Evolutionary conservation across 208 protist species (phyloP).

Genomic region (Trypanosoma mega): DNA sequence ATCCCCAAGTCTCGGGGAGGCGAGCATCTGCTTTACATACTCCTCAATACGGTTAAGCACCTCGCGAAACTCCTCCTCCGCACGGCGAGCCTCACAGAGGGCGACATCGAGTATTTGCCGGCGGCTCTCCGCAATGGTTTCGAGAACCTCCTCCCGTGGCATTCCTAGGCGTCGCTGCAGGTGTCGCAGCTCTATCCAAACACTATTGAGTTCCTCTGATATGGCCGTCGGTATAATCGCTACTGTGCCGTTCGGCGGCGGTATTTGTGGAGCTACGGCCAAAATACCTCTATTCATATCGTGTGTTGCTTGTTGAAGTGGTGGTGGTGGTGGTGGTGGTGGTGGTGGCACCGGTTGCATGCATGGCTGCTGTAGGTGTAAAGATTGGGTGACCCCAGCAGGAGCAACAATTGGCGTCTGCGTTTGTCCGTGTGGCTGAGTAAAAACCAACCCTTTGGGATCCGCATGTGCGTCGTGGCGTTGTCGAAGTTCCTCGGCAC

Average conservation of each 20-base stretch:
- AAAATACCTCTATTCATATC: too few species aligned
- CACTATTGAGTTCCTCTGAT: conserved; percentile 46
- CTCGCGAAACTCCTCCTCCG: conserved; percentile 20
- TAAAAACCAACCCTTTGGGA: too few species aligned
- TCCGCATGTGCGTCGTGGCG: neutral
- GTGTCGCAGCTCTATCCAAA: conserved; percentile 68
- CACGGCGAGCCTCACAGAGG: conserved; percentile 1
- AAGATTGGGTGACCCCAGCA: too few species aligned
- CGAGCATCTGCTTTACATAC: too few species aligned
- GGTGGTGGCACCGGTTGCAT: too few species aligned
- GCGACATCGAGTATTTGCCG: conserved; percentile 16
- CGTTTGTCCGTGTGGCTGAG: too few species aligned
- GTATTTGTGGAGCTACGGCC: too few species aligned
- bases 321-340: too few species aligned
- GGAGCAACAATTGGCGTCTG: too few species aligned
- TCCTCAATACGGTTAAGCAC: conserved; percentile 14
- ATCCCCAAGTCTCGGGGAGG: neutral
- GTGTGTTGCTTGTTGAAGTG: too few species aligned
- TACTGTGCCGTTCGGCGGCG: neutral
- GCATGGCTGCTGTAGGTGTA: too few species aligned
- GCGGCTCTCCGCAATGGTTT: conserved; percentile 18
- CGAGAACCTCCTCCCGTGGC: conserved; percentile 55
- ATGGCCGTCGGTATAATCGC: conserved; percentile 3
- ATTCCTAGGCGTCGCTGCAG: conserved; percentile 37
- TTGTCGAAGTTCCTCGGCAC: conserved; percentile 21